Conservation (phyloP, 2,329 filamentous ascomycete genomes). For the Coniochaeta pulveracea region DNA sequence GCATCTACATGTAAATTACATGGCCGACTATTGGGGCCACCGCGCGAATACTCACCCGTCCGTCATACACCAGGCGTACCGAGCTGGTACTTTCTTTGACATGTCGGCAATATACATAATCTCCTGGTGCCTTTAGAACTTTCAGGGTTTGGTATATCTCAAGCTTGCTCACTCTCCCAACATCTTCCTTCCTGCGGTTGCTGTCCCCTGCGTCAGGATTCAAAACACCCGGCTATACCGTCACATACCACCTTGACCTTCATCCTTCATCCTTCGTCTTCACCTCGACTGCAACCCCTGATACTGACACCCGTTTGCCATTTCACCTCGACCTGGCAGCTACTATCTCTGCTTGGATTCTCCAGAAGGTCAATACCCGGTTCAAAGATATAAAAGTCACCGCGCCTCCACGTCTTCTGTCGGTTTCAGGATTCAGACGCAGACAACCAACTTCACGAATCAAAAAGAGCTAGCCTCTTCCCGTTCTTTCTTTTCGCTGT, state of each 20-base stretch:
- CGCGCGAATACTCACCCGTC: not conserved
- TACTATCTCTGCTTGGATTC: not conserved
- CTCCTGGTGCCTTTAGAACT: not conserved
- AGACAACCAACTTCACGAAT: too few relatives aligned
- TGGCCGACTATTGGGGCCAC: constrained; percentile 1
- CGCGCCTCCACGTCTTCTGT: not conserved
- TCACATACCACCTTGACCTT: constrained; percentile 1
- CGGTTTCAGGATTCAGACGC: not conserved
- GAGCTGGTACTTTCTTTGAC: not conserved
- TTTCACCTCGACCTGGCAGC: not conserved
- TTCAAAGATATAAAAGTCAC: constrained; percentile 4
- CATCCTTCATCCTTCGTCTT: not conserved
- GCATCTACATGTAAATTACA: constrained; percentile 4
- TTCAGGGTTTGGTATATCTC: not conserved
- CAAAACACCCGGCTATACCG: constrained; percentile 2
- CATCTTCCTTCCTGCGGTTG: not conserved
- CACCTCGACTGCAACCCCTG: constrained; percentile 2
- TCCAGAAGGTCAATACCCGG: not conserved
- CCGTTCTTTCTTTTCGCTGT: not conserved
- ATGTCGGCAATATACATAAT: too few relatives aligned
- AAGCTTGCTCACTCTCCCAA: not conserved
- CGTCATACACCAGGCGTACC: not conserved
- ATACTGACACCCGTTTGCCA: not conserved
- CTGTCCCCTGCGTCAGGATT: constrained; percentile 3
- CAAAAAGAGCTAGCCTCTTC: too few relatives aligned